These are phyloP conservation scores for Blastobotrys persicus DNA, from an alignment of 1,139 yeast species.

Conservation along the genomic window DNA sequence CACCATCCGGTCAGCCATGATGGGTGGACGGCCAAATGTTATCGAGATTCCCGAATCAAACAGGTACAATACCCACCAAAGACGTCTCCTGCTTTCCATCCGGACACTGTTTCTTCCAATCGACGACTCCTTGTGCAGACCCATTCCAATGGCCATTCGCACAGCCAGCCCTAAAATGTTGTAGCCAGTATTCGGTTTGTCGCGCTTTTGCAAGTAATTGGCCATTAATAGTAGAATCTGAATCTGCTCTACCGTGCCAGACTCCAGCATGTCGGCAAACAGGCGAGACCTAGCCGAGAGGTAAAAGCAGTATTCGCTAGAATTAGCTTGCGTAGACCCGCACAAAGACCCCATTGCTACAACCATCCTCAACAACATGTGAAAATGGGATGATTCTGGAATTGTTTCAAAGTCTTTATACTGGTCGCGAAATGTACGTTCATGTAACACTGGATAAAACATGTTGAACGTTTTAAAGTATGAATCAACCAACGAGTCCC, in stretches of 20 bases:
- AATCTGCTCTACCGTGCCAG: slow-evolving; percentile 54
- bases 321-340: slow-evolving; percentile 45
- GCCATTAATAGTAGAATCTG: slow-evolving; percentile 54
- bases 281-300: slow-evolving; percentile 47
- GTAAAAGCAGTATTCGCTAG: slow-evolving; percentile 52
- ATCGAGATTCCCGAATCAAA: slow-evolving; percentile 65
- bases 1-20: slow-evolving; percentile 50
- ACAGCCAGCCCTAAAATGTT: slow-evolving; percentile 62
- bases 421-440: slow-evolving; percentile 50
- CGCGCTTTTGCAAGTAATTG: slow-evolving; percentile 59
- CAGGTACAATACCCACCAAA: slow-evolving; percentile 51
- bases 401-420: slow-evolving; percentile 44
- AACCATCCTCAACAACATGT: slow-evolving; percentile 51
- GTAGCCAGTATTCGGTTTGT: slow-evolving; percentile 66
- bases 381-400: slow-evolving; percentile 48
- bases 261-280: slow-evolving; percentile 38
- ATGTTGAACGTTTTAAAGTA: slow-evolving; percentile 55
- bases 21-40: slow-evolving; percentile 68
- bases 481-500: slow-evolving; percentile 44
- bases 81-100: slow-evolving; percentile 35
- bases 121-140: slow-evolving; percentile 55
- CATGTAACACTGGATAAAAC: slow-evolving; percentile 60
- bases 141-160: slow-evolving; percentile 66
- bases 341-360: slow-evolving; percentile 65
- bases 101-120: slow-evolving; percentile 33